phyloP scores from a whole-genome alignment of 495 filamentous ascomycete genomes.

The Aspergillus leporis region DNA sequence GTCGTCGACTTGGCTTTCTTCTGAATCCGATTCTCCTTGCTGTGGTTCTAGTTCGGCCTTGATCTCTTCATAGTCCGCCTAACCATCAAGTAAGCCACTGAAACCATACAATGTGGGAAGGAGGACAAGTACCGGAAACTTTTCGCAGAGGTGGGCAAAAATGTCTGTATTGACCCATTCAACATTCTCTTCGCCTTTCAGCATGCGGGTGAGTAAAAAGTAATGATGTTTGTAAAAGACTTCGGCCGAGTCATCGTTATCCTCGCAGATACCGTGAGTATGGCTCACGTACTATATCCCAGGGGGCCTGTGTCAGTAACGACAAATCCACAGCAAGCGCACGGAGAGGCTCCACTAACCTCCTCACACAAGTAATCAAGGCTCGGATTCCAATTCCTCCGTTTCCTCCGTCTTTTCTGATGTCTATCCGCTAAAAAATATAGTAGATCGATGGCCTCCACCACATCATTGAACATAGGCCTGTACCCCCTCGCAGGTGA shows the following conservation, averaged over 20 bases:
- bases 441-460: conserved; percentile 67
- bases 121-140: conserved; percentile 43
- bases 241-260: conserved; percentile 48
- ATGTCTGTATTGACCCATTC: conserved; percentile 57
- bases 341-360: conserved; percentile 29
- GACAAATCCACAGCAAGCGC: neutral
- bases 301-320: conserved; percentile 10
- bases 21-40: conserved; percentile 31
- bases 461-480: conserved; percentile 62
- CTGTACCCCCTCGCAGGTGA: conserved; percentile 61
- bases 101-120: neutral
- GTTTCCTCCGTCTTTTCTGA: conserved; percentile 36
- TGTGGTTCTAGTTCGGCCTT: conserved; percentile 31
- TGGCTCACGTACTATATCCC: conserved; percentile 42
- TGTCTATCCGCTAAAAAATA: conserved; percentile 63
- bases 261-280: conserved; percentile 46
- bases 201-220: conserved; percentile 60
- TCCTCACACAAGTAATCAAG: conserved; percentile 45
- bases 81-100: conserved; percentile 10
- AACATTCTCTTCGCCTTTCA: conserved; percentile 54
- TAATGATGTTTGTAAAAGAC: conserved; percentile 53
- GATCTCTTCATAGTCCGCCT: conserved; percentile 46
- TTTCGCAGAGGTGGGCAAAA: conserved; percentile 50
- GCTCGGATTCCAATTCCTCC: conserved; percentile 34
- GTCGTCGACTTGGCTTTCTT: conserved; percentile 22